phyloP scores from a whole-genome alignment of 805 yeast genomes.

The Scheffersomyces amazonensis region DNA sequence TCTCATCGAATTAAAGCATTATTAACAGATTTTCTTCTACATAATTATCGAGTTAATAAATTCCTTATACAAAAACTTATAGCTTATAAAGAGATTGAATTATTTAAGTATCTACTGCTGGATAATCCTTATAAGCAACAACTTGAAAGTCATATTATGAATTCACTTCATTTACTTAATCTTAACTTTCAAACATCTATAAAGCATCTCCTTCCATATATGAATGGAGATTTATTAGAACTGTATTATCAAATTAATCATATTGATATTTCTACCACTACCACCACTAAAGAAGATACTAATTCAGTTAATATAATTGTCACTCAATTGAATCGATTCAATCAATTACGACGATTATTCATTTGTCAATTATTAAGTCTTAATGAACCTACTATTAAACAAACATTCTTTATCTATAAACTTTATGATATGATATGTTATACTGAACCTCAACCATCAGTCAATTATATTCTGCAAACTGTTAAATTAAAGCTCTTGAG shows the following conservation, averaged over 20 bases:
- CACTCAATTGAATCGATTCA: constrained; percentile 21
- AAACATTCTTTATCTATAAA: constrained; percentile 30
- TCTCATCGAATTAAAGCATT: constrained; percentile 18
- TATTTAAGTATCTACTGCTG: constrained; percentile 17
- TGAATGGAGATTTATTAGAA: constrained; percentile 37
- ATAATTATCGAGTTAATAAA: constrained; percentile 36
- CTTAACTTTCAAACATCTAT: constrained; percentile 27
- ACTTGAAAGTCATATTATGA: constrained; percentile 16
- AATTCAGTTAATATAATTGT: constrained; percentile 3
- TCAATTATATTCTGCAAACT: background rate
- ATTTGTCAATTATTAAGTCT: constrained; percentile 37
- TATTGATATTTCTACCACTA: constrained; percentile 19
- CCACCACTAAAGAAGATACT: constrained; percentile 7
- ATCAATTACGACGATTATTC: constrained; percentile 33
- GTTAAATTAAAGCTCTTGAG: constrained; percentile 7
- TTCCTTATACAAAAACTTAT: constrained; percentile 30
- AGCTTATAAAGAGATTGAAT: constrained; percentile 26
- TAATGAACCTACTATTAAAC: constrained; percentile 22
- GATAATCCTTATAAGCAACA: constrained; percentile 3
- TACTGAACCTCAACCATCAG: background rate
- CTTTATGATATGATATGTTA: constrained; percentile 15
- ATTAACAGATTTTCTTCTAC: constrained; percentile 27
- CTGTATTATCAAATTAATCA: constrained; percentile 38
- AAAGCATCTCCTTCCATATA: constrained; percentile 23
- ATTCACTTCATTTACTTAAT: constrained; percentile 24